Base-by-base conservation (phyloP, 2,329 filamentous ascomycete genomes). In the Monilinia fructicola region DNA sequence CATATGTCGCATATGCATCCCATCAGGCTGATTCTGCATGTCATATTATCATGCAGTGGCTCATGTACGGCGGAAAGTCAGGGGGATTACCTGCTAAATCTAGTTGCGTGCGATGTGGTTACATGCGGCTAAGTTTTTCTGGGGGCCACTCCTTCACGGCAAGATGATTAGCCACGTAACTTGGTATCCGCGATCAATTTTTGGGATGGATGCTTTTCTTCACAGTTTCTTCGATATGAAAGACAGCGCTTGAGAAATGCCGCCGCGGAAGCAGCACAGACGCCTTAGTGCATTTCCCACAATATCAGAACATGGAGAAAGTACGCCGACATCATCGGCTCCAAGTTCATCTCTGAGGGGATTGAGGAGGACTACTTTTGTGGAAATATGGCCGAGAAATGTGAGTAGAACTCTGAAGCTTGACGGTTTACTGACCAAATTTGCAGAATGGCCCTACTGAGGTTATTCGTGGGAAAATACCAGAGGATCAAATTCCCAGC, bases 11-110 rank as follows among this genome's bases (percentile, higher is more conserved):
- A 50, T 38, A 12, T 4, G 6, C 18, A 63, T 63, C 26, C 46
- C 23, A 12, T 14, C 18, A 23, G 60, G 48, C 50, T 21, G 23
- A 54, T 44, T 54, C 50, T 54, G 60, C 50, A 46, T 54, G 23
- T 54, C 50, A 54, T 63, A 21, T n/a, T 5, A 53, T 63, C 10
- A 53, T 63, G 23, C 50, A 31, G 35, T 46, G 50, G 50, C 46
- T 63, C 28, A 54, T 42, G 12, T 26, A 26, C 12, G 1, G 10
- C 35, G 12, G 16, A 28, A 42, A 14, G 16, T 11, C 35, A 63
- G 60, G 60, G 60, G 60, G 38, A 54, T 64, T 46, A n/a, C 26
- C 9, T 42, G 52, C 50, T 64, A 46, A 64, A 64, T 54, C 35
- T 14, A 54, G 50, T 16, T 26, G n/a, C 35, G 35, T 42, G 28